Evolutionary conservation across 129 eudicot genomes (phyloP), one percentile per base, ranked within the genome.

Genomic region (Centaurea solstitialis): DNA sequence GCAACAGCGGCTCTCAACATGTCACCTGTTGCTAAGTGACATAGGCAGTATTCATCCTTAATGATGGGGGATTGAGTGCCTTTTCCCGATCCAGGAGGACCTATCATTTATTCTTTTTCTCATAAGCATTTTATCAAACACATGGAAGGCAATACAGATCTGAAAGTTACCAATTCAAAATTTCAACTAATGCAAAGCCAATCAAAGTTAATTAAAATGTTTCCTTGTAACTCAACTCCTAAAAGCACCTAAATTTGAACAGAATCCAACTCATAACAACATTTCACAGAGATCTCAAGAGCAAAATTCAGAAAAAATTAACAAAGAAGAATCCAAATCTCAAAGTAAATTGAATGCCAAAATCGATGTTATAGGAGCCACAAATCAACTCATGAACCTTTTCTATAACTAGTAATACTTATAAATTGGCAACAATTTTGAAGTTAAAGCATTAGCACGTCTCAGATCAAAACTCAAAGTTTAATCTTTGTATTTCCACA

Each of bases 61-160:
- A 93, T 86, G 61, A 93, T 81, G n/a, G 96, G 96, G 2, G 98
- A 93, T 75, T 93, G 97, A 41, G 96, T 93, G 28, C 97, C 96
- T 78, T 92, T 90, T n/a, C 98, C 98, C 7, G 98, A 90, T 74
- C 98, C 98, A 70, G 98, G 98, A 18, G 98, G 98, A 77, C 98
- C 98, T 93, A 91, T 43, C 79, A 80, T 85, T 80, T 39, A 76
- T 72, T 73, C 70, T 43, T 22, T 5, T 78, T 33, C 47, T 40
- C 53, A 53, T 57, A 76, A 64, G 47, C 69, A 53, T 18, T 75
- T 75, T 30, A 47, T 53, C 78, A 75, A 53, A 53, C 28, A 74
- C 78, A 50, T 24, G 17, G 24, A 74, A 47, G 17, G 22, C 68
- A 74, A 28, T 47, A 50, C 78, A 75, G 70, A 75, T 75, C 70